Base-by-base conservation (phyloP, 129 eudicot genomes). In the Flaveria linearis region DNA sequence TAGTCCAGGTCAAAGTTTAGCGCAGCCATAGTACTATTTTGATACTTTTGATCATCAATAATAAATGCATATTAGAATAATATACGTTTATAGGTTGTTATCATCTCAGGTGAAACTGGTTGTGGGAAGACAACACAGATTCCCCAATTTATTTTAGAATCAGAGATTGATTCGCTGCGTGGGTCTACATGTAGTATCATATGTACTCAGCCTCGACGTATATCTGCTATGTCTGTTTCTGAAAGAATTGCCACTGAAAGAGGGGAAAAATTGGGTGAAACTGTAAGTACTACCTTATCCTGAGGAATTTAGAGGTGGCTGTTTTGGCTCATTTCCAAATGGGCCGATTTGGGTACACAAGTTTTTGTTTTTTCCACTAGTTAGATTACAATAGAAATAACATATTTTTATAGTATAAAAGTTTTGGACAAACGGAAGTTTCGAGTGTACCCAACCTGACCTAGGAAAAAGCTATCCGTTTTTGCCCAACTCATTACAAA, bases 41-140 rank as follows among this genome's bases (percentile, higher is more conserved):
- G 12, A 63, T 76, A 73, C 39, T 64, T 76, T 64, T 71, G 30
- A 30, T 33, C 66, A 72, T 9, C 53, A n/a, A 4, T 33, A 22
- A 13, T 60, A 6, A 33, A 42, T 41, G 18, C 45, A 11, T 60
- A 68, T 79, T 60, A 47, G 63, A 72, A 42, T 33, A 30, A 67
- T 11, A 25, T 77, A 23, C 72, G 36, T 68, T 55, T 73, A 51
- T 84, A 93, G 98, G 98, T 93, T 72, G 93, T 91, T 69, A 82
- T 95, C 79, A 86, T 95, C 86, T 95, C 99, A 71, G 99, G 99
- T 90, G 99, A 95, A 86, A 95, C 99, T 62, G 99, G 99, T 74
- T 95, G 99, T 67, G 99, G 99, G 50, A 95, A 95, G 86, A 91
- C 99, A 46, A 95, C 99, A 15, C 99, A 95, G 81, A 91, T 95